phyloP scores from a whole-genome alignment of 1,284 basidiomycete species.

The Ceratobasidium sp. region DNA sequence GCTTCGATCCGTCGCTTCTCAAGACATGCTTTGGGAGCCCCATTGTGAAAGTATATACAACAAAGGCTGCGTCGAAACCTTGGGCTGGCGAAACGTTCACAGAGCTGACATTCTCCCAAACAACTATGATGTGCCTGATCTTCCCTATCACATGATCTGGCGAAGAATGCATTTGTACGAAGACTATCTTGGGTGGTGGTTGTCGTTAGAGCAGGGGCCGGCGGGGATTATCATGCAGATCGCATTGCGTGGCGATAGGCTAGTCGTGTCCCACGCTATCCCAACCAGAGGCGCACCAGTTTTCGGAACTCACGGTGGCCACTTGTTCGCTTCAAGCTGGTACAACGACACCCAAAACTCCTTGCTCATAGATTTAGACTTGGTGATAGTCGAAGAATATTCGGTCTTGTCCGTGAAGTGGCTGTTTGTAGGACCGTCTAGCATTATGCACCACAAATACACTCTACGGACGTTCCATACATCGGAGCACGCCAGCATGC shows the following conservation, averaged over 20 bases:
- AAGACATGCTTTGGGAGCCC: slow-evolving; percentile 30
- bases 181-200: slow-evolving; percentile 41
- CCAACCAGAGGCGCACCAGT: background rate
- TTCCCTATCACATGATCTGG: slow-evolving; percentile 33
- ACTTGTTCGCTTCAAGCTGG: slow-evolving; percentile 22
- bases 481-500: background rate
- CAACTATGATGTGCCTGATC: background rate
- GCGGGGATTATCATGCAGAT: slow-evolving; percentile 34
- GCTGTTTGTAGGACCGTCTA: slow-evolving; percentile 21
- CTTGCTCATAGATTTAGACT: slow-evolving; percentile 19
- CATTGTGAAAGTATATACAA: slow-evolving; percentile 39
- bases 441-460: slow-evolving; percentile 18
- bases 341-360: slow-evolving; percentile 5
- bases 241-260: background rate
- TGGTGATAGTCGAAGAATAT: slow-evolving; percentile 21
- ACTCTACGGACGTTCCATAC: slow-evolving; percentile 11
- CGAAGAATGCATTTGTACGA: slow-evolving; percentile 25
- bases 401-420: slow-evolving; percentile 16
- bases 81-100: slow-evolving; percentile 32
- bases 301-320: background rate
- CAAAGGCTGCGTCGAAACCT: slow-evolving; percentile 19
- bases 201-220: slow-evolving; percentile 23
- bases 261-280: slow-evolving; percentile 27
- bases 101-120: background rate
- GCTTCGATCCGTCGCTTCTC: slow-evolving; percentile 21